Base-by-base conservation (phyloP, 345 rosid genomes). In the Linum trigynum region DNA sequence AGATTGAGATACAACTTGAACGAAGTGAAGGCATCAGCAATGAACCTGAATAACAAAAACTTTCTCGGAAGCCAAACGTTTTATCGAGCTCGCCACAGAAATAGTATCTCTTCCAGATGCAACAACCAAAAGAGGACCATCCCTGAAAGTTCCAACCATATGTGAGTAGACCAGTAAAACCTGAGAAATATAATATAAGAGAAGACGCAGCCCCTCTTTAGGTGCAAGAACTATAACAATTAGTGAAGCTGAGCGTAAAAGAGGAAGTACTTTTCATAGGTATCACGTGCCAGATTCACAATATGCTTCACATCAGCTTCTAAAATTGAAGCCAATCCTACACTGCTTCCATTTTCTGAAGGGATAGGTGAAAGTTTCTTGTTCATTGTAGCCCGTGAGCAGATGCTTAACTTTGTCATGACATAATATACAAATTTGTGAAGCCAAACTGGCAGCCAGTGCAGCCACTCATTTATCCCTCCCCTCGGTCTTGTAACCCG, bases 21-120 rank as follows among this genome's bases (percentile, higher is more conserved):
- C 32, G 32, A 23, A 23, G 32, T 23, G 35, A 58, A 64, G 69
- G 55, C 37, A 12, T 62, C 55, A 53, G 15, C 14, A 50, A 58
- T 66, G 72, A 62, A 94, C 99, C 97, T 94, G 99, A 72, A 94
- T 78, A 64, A 94, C 89, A 61, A 94, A 94, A 66, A 88, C 95
- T 39, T 84, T 85, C 63, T 90, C 87, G 39, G 95, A 83, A 57
- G 99, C 99, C 59, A 86, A 72, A 56, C 86, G 84, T 72, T 82
- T 88, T 76, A 94, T 88, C 57, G 96, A 94, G 82, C 95, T 90
- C 68, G 96, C 88, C 70, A 80, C 67, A 69, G 97, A 88, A 73
- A 85, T 72, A 40, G 99, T 90, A 75, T 94, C 99, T 81, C 97
- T 84, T 57, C 99, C 97, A 60, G 91, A 86, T 62, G 99, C 99